Conservation (phyloP, 225 moss, liverwort and hornwort species). For the Physcomitrium patens region DNA sequence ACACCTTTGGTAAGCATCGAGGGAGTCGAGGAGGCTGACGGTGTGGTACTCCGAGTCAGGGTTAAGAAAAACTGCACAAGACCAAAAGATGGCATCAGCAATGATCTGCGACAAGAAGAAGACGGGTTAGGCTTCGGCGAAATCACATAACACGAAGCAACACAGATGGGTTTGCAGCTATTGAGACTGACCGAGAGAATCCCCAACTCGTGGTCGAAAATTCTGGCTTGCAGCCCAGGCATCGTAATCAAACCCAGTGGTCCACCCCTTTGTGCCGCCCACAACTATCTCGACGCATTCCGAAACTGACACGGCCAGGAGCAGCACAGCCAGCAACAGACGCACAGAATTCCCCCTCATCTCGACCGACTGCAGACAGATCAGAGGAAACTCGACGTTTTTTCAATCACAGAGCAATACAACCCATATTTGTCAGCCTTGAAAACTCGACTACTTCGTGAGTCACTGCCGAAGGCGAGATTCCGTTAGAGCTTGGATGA, state of each 20-base stretch:
- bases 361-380: background rate
- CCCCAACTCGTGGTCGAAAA: slow-evolving; percentile 39
- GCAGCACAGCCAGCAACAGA: slow-evolving; percentile 15
- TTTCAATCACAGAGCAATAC: too few species aligned
- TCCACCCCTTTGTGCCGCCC: slow-evolving; percentile 42
- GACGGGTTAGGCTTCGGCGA: background rate
- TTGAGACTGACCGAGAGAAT: slow-evolving; percentile 26
- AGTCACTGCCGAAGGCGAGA: too few species aligned
- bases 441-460: too few species aligned
- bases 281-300: slow-evolving; percentile 29
- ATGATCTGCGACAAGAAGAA: background rate
- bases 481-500: too few species aligned
- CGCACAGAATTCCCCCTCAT: background rate
- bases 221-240: slow-evolving; percentile 31
- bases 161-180: too few species aligned
- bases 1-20: slow-evolving; percentile 35
- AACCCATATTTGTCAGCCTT: too few species aligned
- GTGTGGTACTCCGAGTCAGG: slow-evolving; percentile 29
- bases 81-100: background rate
- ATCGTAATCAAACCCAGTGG: slow-evolving; percentile 42
- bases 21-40: slow-evolving; percentile 13
- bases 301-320: background rate
- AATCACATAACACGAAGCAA: background rate
- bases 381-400: too few species aligned
- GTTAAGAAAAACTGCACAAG: slow-evolving; percentile 44